Conservation (phyloP, 164 flowering plant species). For the Magnolia sinica region DNA sequence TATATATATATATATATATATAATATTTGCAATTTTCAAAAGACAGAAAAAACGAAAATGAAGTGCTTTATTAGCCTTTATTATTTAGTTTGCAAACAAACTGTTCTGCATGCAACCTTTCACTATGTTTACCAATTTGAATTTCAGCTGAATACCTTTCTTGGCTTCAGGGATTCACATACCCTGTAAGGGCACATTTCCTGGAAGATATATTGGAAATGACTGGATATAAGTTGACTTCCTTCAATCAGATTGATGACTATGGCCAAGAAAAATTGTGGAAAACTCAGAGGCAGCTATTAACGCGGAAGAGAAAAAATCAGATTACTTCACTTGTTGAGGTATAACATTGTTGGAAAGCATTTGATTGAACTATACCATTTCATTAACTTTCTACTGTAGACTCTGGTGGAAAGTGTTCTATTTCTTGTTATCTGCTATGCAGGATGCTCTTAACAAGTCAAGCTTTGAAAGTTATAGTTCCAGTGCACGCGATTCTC, state of each 20-base stretch:
- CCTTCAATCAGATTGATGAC: conserved; percentile 96
- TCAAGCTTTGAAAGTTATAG: conserved; percentile 83
- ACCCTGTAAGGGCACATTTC: conserved; percentile 85
- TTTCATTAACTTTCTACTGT: neutral
- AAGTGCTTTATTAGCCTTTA: neutral
- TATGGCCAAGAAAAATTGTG: conserved; percentile 97
- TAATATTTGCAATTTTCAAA: neutral
- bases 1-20: no score
- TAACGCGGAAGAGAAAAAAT: conserved; percentile 84
- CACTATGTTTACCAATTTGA: conserved; percentile 1
- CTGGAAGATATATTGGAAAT: conserved; percentile 87
- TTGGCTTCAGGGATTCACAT: conserved; percentile 73
- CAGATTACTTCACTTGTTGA: conserved; percentile 89
- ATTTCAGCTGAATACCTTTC: neutral
- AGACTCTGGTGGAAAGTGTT: neutral
- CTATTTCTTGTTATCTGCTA: neutral
- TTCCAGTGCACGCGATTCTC: conserved; percentile 82
- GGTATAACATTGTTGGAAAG: conserved; percentile 38
- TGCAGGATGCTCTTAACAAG: conserved; percentile 78
- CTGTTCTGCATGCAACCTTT: neutral
- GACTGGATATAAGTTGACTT: conserved; percentile 86
- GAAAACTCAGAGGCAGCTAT: conserved; percentile 90
- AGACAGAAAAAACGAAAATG: neutral
- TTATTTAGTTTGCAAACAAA: no score
- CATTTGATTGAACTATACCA: neutral